A percentile compares a stretch with the other conserved stretches of the same genome.
Evolutionary conservation across 306 rosid species (phyloP).

Genomic region (Sechiopsis laciniata): DNA sequence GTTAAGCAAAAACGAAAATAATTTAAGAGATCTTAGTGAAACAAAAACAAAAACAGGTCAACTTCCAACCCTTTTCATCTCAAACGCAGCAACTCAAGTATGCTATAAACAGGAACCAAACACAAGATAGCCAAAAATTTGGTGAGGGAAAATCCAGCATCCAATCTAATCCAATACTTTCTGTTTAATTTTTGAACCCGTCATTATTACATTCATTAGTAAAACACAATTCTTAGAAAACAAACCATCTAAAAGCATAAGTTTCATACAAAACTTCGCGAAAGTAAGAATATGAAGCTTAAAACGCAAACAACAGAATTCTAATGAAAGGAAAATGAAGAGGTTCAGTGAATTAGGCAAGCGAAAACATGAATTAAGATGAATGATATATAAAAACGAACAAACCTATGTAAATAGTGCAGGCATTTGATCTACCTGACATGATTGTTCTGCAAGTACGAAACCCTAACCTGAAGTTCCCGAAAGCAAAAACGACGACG

Average conservation of each 20-base stretch:
- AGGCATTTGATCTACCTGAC: slow-evolving; percentile 14
- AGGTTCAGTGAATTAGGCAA: background rate
- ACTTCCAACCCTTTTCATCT: background rate
- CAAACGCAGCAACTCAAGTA: background rate
- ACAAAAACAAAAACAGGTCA: background rate
- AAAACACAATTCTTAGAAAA: background rate
- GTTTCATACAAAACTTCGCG: background rate
- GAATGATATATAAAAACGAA: background rate
- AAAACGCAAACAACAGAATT: background rate
- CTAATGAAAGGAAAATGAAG: no score
- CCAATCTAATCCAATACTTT: no score
- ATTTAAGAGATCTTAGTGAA: background rate
- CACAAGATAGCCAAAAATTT: background rate
- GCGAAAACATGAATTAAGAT: background rate
- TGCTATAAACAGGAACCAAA: background rate
- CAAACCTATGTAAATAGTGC: slow-evolving; percentile 17
- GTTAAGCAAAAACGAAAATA: background rate
- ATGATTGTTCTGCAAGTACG: background rate
- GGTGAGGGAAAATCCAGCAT: no score
- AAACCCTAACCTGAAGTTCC: background rate
- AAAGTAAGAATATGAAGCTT: background rate
- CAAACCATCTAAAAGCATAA: background rate
- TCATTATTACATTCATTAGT: no score
- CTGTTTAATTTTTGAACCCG: background rate
- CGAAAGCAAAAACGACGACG: no score